These are phyloP conservation scores for Dentipellis sp. DNA, from an alignment of 768 basidiomycete genomes.

Conservation along the genomic window DNA sequence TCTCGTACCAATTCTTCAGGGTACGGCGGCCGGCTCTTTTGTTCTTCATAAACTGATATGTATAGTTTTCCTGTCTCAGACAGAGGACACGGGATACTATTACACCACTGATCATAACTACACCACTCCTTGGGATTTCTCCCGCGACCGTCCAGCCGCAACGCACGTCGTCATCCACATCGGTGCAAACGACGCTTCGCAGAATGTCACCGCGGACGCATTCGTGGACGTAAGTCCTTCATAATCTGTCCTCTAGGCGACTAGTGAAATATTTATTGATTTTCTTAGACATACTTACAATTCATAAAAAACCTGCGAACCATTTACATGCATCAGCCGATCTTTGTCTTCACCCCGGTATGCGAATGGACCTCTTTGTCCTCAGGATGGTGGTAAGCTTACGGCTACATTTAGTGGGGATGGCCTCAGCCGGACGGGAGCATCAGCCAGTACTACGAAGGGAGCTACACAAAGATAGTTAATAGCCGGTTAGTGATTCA, in stretches of 20 bases:
- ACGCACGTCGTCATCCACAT: slow-evolving; percentile 50
- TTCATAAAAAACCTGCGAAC: slow-evolving; percentile 37
- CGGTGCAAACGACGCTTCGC: slow-evolving; percentile 49
- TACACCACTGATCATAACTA: slow-evolving; percentile 48
- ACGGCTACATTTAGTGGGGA: slow-evolving; percentile 32
- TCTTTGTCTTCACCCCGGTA: slow-evolving; percentile 48
- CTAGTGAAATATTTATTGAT: not conserved
- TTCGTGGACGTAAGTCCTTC: slow-evolving; percentile 32
- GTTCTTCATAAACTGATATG: not conserved
- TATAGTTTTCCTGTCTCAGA: slow-evolving; percentile 22
- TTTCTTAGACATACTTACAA: slow-evolving; percentile 32
- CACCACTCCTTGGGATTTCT: slow-evolving; percentile 51
- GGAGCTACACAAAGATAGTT: slow-evolving; percentile 38
- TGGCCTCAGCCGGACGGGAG: slow-evolving; percentile 44
- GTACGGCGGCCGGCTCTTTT: slow-evolving; percentile 15
- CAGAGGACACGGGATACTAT: slow-evolving; percentile 47
- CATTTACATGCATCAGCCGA: slow-evolving; percentile 35
- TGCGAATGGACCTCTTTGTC: slow-evolving; percentile 3
- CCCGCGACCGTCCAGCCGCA: slow-evolving; percentile 33
- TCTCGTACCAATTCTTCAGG: slow-evolving; percentile 42
- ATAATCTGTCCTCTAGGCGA: not conserved
- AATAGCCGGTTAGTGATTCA: slow-evolving; percentile 22
- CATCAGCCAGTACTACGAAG: slow-evolving; percentile 36
- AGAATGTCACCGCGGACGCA: slow-evolving; percentile 33
- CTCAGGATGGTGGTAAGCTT: not conserved